Conservation (phyloP, 2,329 filamentous ascomycete species). For the Aspergillus niger region DNA sequence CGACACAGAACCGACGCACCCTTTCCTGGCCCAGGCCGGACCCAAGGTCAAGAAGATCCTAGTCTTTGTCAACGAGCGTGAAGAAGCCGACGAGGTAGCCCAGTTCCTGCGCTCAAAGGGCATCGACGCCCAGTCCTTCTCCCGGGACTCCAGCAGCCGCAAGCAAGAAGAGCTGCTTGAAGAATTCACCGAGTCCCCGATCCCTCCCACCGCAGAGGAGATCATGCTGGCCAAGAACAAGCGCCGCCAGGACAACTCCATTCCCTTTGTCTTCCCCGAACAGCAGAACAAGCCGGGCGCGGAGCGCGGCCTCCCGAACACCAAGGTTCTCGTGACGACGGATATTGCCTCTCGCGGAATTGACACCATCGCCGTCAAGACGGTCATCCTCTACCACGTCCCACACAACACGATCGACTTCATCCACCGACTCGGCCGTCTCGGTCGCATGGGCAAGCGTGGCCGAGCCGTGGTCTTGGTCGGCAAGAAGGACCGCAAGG, state of each 20-base stretch:
- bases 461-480: slow-evolving; percentile 89
- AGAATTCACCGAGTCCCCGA: slow-evolving; percentile 63
- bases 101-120: slow-evolving; percentile 79
- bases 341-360: slow-evolving; percentile 91
- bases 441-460: slow-evolving; percentile 87
- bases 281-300: slow-evolving; percentile 32
- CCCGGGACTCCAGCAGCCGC: slow-evolving; percentile 77
- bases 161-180: slow-evolving; percentile 76
- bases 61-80: slow-evolving; percentile 95
- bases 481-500: slow-evolving; percentile 83
- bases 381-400: slow-evolving; percentile 96
- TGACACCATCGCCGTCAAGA: slow-evolving; percentile 85
- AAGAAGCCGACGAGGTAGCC: slow-evolving; percentile 79
- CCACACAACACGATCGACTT: slow-evolving; percentile 97
- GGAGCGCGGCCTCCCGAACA: slow-evolving; percentile 65
- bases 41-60: slow-evolving; percentile 80
- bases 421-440: slow-evolving; percentile 89
- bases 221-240: slow-evolving; percentile 35
- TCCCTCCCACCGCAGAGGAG: slow-evolving; percentile 39
- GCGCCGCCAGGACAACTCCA: slow-evolving; percentile 37
- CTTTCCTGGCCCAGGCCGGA: slow-evolving; percentile 36
- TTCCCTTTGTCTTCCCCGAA: slow-evolving; percentile 44
- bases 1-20: slow-evolving; percentile 40
- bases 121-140: slow-evolving; percentile 82
- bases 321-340: slow-evolving; percentile 90